Base-by-base conservation (phyloP, 208 protist genomes). In the Trypanosoma vivax region DNA sequence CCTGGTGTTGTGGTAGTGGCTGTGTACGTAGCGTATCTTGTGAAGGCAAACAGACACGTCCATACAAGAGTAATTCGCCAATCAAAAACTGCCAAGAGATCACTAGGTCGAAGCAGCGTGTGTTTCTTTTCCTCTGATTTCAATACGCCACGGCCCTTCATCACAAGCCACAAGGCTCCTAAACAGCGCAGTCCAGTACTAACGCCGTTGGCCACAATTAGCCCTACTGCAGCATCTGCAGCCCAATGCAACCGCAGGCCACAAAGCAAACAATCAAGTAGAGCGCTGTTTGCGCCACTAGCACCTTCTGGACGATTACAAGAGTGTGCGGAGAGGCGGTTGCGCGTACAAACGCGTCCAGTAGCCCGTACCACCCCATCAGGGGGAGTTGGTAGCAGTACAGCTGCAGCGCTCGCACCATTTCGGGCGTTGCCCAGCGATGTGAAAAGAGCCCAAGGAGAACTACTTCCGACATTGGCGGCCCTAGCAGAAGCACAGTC, bases 321-420 rank as follows among this genome's bases (percentile, higher is more conserved):
- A 92, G 61, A 30, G 67, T 50, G 2, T 28, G 37, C 19, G 72
- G 51, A 1, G 67, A 65, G 18, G 82, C 75, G 23, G 72, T 70
- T 0, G 80, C 83, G 14, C 88, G 77, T 50, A 88, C 35, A 67
- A 89, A 96, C 1, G 77, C 71, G 67, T 94, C 86, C 5, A 90
- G 73, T 25, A 96, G 65, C 25, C 94, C 94, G 52, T 92, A 90
- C 46, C 81, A 50, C 13, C 79, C 85, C 53, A 96, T 66, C 24
- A 81, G 60, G 19, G 76, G 70, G 18, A 96, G 56, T 2, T 76
- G 69, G 27, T 83, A 56, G 43, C 85, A 95, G 62, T 94, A 96
- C 25, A 76, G 56, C 51, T 83, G 75, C 24, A 97, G 68, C 42
- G 90, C 66, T 5, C 24, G 25, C n/a, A 85, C 73, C 11, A 78